A percentile compares a stretch with the other conserved stretches of the same genome.
Conservation (phyloP, 2,329 filamentous ascomycete genomes). For the Ascomycota sp. region DNA sequence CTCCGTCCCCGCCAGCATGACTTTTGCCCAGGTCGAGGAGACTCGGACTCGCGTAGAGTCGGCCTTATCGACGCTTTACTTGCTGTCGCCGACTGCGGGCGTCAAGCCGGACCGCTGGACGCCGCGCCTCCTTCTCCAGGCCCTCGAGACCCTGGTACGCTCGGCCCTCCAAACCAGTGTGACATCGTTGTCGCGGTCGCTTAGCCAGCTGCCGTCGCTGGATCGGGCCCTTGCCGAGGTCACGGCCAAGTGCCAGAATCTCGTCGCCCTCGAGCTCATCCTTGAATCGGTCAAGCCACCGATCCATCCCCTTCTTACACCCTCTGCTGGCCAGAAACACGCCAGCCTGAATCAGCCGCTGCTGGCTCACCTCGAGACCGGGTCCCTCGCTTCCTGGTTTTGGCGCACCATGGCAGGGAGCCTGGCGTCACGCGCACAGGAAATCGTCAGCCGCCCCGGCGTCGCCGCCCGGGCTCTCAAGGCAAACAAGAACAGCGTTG, state of each 20-base stretch:
- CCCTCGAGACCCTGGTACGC: conserved; percentile 63
- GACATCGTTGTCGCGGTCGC: conserved; percentile 47
- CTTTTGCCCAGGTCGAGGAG: conserved; percentile 47
- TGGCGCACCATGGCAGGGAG: conserved; percentile 73
- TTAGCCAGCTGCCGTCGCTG: conserved; percentile 59
- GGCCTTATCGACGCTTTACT: conserved; percentile 53
- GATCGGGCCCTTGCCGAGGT: conserved; percentile 68
- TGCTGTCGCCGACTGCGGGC: conserved; percentile 47
- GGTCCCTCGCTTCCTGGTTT: conserved; percentile 73
- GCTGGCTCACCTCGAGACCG: conserved; percentile 60
- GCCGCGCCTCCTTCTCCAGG: conserved; percentile 50
- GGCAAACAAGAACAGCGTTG: conserved; percentile 50
- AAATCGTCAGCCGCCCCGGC: conserved; percentile 64
- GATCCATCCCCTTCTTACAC: conserved; percentile 38
- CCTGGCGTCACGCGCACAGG: conserved; percentile 55
- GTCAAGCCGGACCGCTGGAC: conserved; percentile 31
- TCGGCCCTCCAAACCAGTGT: conserved; percentile 60
- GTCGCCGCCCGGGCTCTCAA: conserved; percentile 62
- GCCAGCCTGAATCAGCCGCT: conserved; percentile 46
- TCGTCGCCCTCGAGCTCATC: conserved; percentile 67
- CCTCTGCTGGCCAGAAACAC: conserved; percentile 14
- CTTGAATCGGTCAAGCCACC: conserved; percentile 48
- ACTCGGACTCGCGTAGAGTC: conserved; percentile 50
- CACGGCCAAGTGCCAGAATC: conserved; percentile 66
- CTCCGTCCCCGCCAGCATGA: conserved; percentile 36